Percentiles rank a stretch among this genome's conserved stretches.
These are phyloP conservation scores for Oryza punctata DNA, from an alignment of 176 grass and related monocot species.

Conservation along the genomic window DNA sequence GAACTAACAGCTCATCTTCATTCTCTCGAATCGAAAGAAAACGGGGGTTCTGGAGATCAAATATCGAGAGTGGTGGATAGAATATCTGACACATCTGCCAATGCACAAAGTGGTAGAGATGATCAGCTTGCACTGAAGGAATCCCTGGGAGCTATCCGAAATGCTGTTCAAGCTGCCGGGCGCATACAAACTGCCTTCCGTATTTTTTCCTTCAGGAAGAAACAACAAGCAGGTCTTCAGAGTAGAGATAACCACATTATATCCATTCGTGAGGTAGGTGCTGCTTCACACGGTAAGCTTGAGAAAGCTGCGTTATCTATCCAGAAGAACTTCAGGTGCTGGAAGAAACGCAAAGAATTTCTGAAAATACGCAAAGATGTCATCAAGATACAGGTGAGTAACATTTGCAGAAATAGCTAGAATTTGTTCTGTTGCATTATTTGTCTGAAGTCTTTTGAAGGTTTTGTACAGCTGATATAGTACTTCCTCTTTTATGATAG, in stretches of 20 bases:
- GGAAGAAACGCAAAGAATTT: slow-evolving; percentile 79
- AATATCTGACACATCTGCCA: slow-evolving; percentile 61
- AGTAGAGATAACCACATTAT: slow-evolving; percentile 29
- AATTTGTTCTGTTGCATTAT: slow-evolving; percentile 14
- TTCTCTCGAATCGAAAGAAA: slow-evolving; percentile 60
- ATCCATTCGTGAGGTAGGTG: slow-evolving; percentile 7
- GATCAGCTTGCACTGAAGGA: slow-evolving; percentile 87
- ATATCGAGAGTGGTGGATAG: slow-evolving; percentile 37
- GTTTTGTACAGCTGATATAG: neutral
- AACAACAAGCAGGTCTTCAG: slow-evolving; percentile 49
- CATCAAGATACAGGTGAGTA: slow-evolving; percentile 84
- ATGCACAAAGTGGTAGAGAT: slow-evolving; percentile 54
- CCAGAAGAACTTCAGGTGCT: slow-evolving; percentile 89
- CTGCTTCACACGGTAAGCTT: slow-evolving; percentile 26
- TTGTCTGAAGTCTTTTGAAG: neutral
- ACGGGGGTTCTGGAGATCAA: slow-evolving; percentile 27
- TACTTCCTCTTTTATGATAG: slow-evolving; percentile 48
- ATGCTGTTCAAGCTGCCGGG: slow-evolving; percentile 78
- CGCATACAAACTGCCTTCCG: slow-evolving; percentile 81
- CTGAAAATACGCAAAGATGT: slow-evolving; percentile 53
- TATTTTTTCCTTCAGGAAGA: slow-evolving; percentile 67
- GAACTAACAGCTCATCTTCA: slow-evolving; percentile 63
- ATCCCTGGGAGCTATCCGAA: slow-evolving; percentile 67
- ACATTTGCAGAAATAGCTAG: slow-evolving; percentile 1
- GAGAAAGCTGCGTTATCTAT: slow-evolving; percentile 86